These are phyloP conservation scores for Akanthomyces lecanii DNA, from an alignment of 2,329 filamentous ascomycete genomes.

Conservation along the genomic window DNA sequence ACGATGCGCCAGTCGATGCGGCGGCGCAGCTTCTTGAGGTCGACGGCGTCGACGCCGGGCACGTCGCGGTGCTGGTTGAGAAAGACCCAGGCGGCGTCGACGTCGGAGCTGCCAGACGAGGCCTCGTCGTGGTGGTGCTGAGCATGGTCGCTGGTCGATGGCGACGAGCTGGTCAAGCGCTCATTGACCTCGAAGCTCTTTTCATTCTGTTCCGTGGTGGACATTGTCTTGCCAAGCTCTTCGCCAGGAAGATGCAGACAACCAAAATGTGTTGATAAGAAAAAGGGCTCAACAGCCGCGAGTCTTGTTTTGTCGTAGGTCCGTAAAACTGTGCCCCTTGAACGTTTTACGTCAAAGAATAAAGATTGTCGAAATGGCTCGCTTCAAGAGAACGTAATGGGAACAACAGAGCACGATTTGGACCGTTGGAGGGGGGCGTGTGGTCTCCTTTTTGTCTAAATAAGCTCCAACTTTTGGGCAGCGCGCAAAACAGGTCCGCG, in stretches of 20 bases:
- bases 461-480: not conserved
- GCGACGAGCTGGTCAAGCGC: slow-evolving; percentile 19
- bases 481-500: slow-evolving; percentile 3
- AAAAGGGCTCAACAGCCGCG: not conserved
- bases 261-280: not conserved
- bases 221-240: slow-evolving; percentile 11
- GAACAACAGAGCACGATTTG: not conserved
- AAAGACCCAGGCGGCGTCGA: slow-evolving; percentile 36
- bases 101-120: slow-evolving; percentile 13
- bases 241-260: not conserved
- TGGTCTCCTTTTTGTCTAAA: slow-evolving; percentile 5
- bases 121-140: slow-evolving; percentile 12
- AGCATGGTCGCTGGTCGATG: slow-evolving; percentile 16
- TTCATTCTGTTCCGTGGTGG: slow-evolving; percentile 24
- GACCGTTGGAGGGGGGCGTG: not conserved
- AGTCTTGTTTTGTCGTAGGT: not conserved
- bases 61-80: slow-evolving; percentile 32
- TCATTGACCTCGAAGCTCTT: slow-evolving; percentile 23
- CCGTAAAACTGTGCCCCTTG: not conserved
- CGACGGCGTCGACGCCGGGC: slow-evolving; percentile 23
- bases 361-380: not conserved
- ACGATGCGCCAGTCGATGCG: slow-evolving; percentile 22
- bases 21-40: slow-evolving; percentile 15
- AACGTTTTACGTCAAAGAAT: not conserved
- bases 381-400: not conserved